Conservation (phyloP, 2,329 filamentous ascomycete species). For the Diplodia seriata region DNA sequence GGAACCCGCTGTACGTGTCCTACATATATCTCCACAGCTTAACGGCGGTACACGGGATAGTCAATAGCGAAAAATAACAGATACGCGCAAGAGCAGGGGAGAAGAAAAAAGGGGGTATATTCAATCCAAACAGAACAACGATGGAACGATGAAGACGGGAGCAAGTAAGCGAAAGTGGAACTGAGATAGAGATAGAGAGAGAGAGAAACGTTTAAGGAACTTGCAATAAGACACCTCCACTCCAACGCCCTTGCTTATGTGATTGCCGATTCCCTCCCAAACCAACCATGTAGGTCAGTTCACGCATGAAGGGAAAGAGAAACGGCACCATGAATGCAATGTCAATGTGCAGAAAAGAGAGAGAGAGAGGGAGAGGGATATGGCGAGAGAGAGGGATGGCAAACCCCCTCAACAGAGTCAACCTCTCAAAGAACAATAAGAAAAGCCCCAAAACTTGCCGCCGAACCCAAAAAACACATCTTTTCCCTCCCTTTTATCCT, state of each 20-base stretch:
- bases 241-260: constrained; percentile 4
- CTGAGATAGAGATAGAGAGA: background rate
- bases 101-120: constrained; percentile 6
- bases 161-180: too few relatives aligned
- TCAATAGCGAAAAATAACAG: background rate
- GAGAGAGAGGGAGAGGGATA: too few relatives aligned
- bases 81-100: too few relatives aligned
- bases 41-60: background rate
- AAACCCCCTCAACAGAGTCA: background rate
- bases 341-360: background rate
- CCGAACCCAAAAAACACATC: background rate
- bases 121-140: background rate
- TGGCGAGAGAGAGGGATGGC: background rate
- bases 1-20: too few relatives aligned
- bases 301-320: background rate
- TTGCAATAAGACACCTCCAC: background rate
- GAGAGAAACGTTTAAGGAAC: background rate
- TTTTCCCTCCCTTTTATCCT: background rate
- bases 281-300: background rate
- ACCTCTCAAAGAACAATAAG: background rate
- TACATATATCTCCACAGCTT: too few relatives aligned
- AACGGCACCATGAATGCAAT: background rate
- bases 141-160: background rate
- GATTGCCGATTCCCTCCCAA: background rate
- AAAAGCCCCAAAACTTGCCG: background rate